Conservation (phyloP, 148 eudicot species). For the Chenopodium berlandieri region DNA sequence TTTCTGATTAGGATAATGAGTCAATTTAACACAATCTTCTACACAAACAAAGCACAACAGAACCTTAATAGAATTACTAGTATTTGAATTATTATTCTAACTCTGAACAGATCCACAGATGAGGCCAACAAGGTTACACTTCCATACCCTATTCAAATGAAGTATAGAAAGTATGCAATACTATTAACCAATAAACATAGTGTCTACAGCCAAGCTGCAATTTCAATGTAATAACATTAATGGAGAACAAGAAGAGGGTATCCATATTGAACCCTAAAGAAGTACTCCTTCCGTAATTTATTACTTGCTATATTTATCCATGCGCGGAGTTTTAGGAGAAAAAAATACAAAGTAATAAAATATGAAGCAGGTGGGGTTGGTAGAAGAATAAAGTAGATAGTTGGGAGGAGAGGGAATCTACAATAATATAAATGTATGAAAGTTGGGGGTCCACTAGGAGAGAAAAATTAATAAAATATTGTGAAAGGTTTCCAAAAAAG, state of each 20-base stretch:
- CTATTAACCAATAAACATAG: not conserved
- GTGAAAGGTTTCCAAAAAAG: no score
- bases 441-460: no score
- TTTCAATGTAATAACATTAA: not conserved
- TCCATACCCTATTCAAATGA: not conserved
- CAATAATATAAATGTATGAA: no score
- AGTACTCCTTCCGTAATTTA: not conserved
- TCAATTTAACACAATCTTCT: not conserved
- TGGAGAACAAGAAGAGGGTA: not conserved
- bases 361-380: no score
- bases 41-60: not conserved
- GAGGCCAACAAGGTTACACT: not conserved
- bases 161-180: not conserved
- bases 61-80: not conserved
- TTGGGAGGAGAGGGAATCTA: no score
- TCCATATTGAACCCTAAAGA: slow-evolving; percentile 7
- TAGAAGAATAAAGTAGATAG: no score
- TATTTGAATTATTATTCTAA: not conserved
- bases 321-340: no score
- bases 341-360: no score
- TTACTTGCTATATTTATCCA: no score
- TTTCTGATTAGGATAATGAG: not conserved
- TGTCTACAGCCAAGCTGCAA: not conserved
- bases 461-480: no score
- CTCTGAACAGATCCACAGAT: not conserved